A percentile compares a stretch with the other conserved stretches of the same genome.
Conservation (phyloP, 2,329 filamentous ascomycete genomes). For the Diplodia sapinea region DNA sequence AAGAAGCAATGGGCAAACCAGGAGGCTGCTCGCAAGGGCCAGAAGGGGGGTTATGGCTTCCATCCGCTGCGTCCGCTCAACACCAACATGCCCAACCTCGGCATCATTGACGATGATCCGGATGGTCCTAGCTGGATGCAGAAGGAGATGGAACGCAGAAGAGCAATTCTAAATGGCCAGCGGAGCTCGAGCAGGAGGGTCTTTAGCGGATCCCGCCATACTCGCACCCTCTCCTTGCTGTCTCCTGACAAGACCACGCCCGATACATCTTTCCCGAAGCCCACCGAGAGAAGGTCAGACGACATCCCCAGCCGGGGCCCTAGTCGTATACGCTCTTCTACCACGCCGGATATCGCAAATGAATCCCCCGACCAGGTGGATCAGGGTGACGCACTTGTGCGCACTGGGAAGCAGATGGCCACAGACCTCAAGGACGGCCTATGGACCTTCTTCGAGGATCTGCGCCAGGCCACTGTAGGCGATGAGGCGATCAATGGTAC, state of each 20-base stretch:
- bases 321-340: constrained; percentile 38
- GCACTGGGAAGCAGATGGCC: constrained; percentile 74
- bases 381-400: constrained; percentile 44
- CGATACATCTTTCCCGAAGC: constrained; percentile 46
- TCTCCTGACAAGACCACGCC: constrained; percentile 62
- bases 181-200: constrained; percentile 59
- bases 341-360: constrained; percentile 42
- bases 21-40: constrained; percentile 76
- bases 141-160: constrained; percentile 74
- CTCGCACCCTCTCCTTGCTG: constrained; percentile 77
- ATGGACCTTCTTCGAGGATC: constrained; percentile 93
- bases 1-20: constrained; percentile 84
- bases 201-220: constrained; percentile 68
- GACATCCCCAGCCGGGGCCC: constrained; percentile 33
- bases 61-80: constrained; percentile 65
- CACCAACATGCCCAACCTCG: constrained; percentile 45
- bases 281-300: constrained; percentile 39
- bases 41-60: constrained; percentile 42
- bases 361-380: constrained; percentile 41
- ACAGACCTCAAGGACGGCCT: constrained; percentile 88
- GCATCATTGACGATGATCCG: constrained; percentile 49
- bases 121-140: constrained; percentile 54
- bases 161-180: constrained; percentile 64
- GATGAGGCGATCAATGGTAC: constrained; percentile 78
- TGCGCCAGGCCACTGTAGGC: constrained; percentile 92